These are phyloP conservation scores for Epichloe baconii DNA, from an alignment of 2,329 filamentous ascomycete species.

Conservation along the genomic window DNA sequence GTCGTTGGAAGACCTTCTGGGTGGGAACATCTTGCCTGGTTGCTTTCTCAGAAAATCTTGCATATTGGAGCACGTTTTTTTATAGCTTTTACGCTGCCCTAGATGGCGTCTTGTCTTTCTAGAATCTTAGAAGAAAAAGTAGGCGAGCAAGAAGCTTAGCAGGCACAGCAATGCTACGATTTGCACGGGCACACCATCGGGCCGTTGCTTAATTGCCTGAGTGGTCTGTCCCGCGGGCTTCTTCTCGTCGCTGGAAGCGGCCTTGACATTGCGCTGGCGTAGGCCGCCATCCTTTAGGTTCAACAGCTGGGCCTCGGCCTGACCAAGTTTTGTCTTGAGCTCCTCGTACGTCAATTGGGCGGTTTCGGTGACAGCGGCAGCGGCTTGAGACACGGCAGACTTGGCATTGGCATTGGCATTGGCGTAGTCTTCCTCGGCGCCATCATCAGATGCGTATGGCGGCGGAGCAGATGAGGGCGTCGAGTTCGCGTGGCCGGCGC, in stretches of 20 bases:
- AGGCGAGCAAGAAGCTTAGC: slow-evolving; percentile 83
- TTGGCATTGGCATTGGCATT: slow-evolving; percentile 11
- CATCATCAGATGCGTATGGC: slow-evolving; percentile 22
- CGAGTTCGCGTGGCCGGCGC: slow-evolving; percentile 17
- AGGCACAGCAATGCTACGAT: slow-evolving; percentile 75
- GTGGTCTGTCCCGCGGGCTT: slow-evolving; percentile 33
- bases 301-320: slow-evolving; percentile 62
- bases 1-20: too few relatives aligned
- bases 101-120: not conserved
- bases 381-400: slow-evolving; percentile 23
- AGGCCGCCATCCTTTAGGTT: slow-evolving; percentile 61
- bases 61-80: too few relatives aligned
- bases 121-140: slow-evolving; percentile 71
- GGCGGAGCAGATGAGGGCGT: slow-evolving; percentile 20
- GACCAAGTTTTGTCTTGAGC: slow-evolving; percentile 57
- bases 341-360: slow-evolving; percentile 39
- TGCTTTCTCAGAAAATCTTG: too few relatives aligned
- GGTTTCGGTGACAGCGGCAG: slow-evolving; percentile 34
- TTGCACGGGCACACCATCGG: slow-evolving; percentile 74
- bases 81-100: too few relatives aligned
- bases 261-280: slow-evolving; percentile 62
- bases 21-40: too few relatives aligned
- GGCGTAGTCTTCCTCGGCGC: slow-evolving; percentile 16
- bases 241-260: slow-evolving; percentile 35
- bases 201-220: slow-evolving; percentile 41